Evolutionary conservation across 176 grass and related monocot genomes (phyloP).

Genomic region (Zizania latifolia): DNA sequence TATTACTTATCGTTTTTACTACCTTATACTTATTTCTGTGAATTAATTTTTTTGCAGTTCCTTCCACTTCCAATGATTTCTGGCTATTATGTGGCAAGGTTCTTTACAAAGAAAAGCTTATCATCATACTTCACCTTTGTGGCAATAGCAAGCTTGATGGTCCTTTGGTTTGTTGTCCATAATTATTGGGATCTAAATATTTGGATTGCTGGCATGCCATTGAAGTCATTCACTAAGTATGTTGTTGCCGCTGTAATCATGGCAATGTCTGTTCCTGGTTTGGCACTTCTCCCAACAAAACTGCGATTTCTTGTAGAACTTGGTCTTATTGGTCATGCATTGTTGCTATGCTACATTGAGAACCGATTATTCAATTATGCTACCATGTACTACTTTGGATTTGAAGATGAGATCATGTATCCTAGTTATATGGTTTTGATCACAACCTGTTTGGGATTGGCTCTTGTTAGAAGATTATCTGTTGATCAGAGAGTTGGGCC

Average conservation of each 20-base stretch:
- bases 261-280: slow-evolving; percentile 75
- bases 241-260: slow-evolving; percentile 66
- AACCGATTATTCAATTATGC: slow-evolving; percentile 82
- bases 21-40: neutral
- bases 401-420: slow-evolving; percentile 83
- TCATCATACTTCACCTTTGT: slow-evolving; percentile 96
- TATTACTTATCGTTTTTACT: neutral
- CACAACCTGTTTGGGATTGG: slow-evolving; percentile 80
- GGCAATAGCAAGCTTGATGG: slow-evolving; percentile 78
- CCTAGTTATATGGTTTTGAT: slow-evolving; percentile 87
- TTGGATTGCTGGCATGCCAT: slow-evolving; percentile 90
- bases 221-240: slow-evolving; percentile 89
- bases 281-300: slow-evolving; percentile 72
- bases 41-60: slow-evolving; percentile 48
- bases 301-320: slow-evolving; percentile 66
- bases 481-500: slow-evolving; percentile 63
- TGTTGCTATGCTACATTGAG: slow-evolving; percentile 82
- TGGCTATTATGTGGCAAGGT: slow-evolving; percentile 78
- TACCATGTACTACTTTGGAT: slow-evolving; percentile 87
- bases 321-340: slow-evolving; percentile 78
- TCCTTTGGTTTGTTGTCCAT: slow-evolving; percentile 93
- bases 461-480: slow-evolving; percentile 73
- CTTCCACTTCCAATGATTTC: slow-evolving; percentile 81
- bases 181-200: slow-evolving; percentile 97
- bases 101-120: slow-evolving; percentile 91